Evolutionary conservation across 192 early-diverging fungal genomes (phyloP), one percentile per base, ranked within the genome.

Genomic region (Gamsiella multidivaricata): DNA sequence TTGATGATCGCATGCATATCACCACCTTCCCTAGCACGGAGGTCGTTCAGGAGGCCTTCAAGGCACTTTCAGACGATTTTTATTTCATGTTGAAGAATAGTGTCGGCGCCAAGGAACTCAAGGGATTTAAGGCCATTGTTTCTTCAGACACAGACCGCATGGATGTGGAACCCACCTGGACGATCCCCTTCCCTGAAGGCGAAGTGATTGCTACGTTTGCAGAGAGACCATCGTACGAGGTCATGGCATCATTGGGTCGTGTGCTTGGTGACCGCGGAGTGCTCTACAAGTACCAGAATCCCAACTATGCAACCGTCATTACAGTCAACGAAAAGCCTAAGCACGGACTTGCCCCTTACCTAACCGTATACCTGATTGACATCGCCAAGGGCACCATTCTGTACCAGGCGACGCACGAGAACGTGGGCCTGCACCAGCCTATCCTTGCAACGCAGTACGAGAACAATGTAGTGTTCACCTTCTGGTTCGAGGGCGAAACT

Each of bases 211-310:
- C 49, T 20, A 67, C 80, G 31, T 41, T 83, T 82, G 83, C 69
- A 70, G 56, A 85, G 70, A 55, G 66, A 71, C 59, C 73, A 79
- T 49, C 72, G 25, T 61, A 80, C 51, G 85, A 94, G 52, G 83
- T 87, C 46, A 86, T 97, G 9, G 94, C 98, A 7, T 95, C 95
- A 22, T 62, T 97, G 26, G 98, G 98, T 20, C 89, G 95, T 17
- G 95, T 98, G 7, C 88, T 98, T 14, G 98, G 96, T 54, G 90
- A 98, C 78, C 94, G 98, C 31, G 90, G 88, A 37, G 98, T 99
- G 6, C 88, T 95, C n/a, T 99, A 97, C 91, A 99, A 99, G 81
- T 99, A 98, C 83, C 85, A 98, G 62, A 98, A 96, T 82, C 97
- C 98, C 47, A 94, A 98, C 80, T 65, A 97, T 22, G 69, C 92